Base-by-base conservation (phyloP, 2,329 filamentous ascomycete species). In the Paraphoma sp. region DNA sequence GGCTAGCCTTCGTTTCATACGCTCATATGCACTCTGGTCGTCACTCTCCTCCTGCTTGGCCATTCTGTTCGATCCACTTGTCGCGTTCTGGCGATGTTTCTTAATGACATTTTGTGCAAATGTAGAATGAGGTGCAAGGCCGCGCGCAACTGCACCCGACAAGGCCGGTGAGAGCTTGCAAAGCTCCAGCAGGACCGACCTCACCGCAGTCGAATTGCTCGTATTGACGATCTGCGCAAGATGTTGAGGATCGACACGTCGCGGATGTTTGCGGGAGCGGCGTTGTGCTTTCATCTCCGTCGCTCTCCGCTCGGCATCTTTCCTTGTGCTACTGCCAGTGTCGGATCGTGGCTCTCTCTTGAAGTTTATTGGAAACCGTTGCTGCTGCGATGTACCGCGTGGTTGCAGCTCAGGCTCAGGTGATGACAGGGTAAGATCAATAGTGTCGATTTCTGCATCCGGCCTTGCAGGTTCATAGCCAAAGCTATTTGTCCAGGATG, bases 91-190 rank as follows among this genome's bases (percentile, higher is more conserved):
- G 40, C 45, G 51, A 49, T 57, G 62, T 28, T 53, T 48, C 9
- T 56, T 56, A 8, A 66, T 59, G n/a, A 66, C 53, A 4, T 46
- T 36, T 38, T 67, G 66, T 3, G 72, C 73, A 54, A 60, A 70
- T 2, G 60, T 54, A 11, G 73, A 75, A 41, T 71, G 57, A 16
- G 63, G 68, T n/a, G 66, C 65, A 18, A 76, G 64, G n/a, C 70
- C 71, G 30, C 73, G 69, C 23, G 61, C 69, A 16, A 75, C 56
- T 8, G 73, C 73, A 6, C 72, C 71, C 33, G 67, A 69, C 8
- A 76, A 60, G 11, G 71, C 70, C 6, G 72, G 71, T 4, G 73
- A 76, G 4, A 64, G 38, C 29, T 65, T 56, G 58, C 73, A 76
- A 9, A 76, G 64, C 6, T 72, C 53, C 6, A 72, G 41, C 7